Evolutionary conservation across 2,329 filamentous ascomycete species (phyloP).

Genomic region (Zasmidium citrigriseum): DNA sequence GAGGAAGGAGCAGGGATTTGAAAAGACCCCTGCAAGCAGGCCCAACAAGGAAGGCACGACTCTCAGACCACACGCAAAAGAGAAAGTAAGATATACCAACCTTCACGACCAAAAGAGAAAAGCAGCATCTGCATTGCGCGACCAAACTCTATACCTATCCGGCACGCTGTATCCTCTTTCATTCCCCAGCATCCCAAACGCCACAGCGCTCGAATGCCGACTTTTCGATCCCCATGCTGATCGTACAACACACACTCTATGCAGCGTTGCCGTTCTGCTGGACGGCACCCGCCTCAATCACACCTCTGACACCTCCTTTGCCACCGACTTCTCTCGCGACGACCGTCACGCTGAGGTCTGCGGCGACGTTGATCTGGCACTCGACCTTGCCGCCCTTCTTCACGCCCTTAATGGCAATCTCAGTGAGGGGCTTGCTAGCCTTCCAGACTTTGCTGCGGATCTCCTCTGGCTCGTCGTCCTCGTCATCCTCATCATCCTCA

Average conservation of each 20-base stretch:
- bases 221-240: background rate
- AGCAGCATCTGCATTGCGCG: background rate
- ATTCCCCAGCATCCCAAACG: background rate
- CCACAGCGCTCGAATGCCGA: background rate
- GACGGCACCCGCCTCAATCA: slow-evolving; percentile 41
- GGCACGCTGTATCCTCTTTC: background rate
- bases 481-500: slow-evolving; percentile 58
- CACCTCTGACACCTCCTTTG: slow-evolving; percentile 78
- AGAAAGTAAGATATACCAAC: background rate
- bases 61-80: background rate
- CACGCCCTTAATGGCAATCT: slow-evolving; percentile 78
- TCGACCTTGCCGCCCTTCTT: slow-evolving; percentile 92
- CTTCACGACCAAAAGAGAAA: background rate
- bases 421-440: slow-evolving; percentile 76
- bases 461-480: slow-evolving; percentile 82
- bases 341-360: slow-evolving; percentile 76
- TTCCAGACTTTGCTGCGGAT: slow-evolving; percentile 90
- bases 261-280: slow-evolving; percentile 21
- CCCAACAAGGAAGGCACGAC: background rate
- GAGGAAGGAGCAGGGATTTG: no score
- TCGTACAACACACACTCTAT: slow-evolving; percentile 1
- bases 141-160: background rate
- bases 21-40: no score
- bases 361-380: slow-evolving; percentile 84
- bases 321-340: slow-evolving; percentile 83